Evolutionary conservation across 768 basidiomycete genomes (phyloP), one percentile per base, ranked within the genome.

Genomic region (Russula earlei): DNA sequence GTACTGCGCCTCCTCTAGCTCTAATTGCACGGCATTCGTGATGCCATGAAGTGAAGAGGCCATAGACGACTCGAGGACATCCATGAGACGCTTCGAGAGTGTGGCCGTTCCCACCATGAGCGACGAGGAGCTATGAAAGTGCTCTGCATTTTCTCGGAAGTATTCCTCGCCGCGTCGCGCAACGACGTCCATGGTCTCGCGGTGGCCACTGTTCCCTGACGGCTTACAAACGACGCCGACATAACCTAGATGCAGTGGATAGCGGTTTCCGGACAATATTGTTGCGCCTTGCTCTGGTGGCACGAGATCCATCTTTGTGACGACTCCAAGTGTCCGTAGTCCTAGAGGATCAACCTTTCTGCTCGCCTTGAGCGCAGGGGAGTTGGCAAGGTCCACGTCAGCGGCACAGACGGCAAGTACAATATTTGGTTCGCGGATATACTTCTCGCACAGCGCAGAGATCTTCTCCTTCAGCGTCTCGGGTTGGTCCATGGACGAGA

Each of bases 391-490:
- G 72, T 99, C 96, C 53, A 99, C 96, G 68, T 99, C 94, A 8
- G 96, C 96, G 8, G 96, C 90, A 67, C 96, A 99, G 17, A 99
- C 91, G 5, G 96, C 95, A n/a, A 99, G 81, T 63, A 98, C 87
- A 69, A 99, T 92, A 69, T 99, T 99, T n/a, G 96, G 95, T 67
- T 97, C 92, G n/a, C 90, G 83, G 64, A 99, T 99, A 69, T 99
- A 99, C 67, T 85, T 90, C 54, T 97, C 96, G 70, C 96, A 98
- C 0, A 99, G 75, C 9, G 67, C 64, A 0, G 87, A 75, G 59
- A 99, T 95, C 70, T 97, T 95, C 66, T 95, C 91, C 68, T 91
- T 96, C 58, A 99, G 79, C 19, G 78, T 76, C 61, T 97, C 94
- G 0, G 96, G 96, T 67, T 99, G 96, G 73, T 99, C 95, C 72